Evolutionary conservation across 2,329 filamentous ascomycete species (phyloP), one percentile per base, ranked within the genome.

Genomic region (Claviceps africana): DNA sequence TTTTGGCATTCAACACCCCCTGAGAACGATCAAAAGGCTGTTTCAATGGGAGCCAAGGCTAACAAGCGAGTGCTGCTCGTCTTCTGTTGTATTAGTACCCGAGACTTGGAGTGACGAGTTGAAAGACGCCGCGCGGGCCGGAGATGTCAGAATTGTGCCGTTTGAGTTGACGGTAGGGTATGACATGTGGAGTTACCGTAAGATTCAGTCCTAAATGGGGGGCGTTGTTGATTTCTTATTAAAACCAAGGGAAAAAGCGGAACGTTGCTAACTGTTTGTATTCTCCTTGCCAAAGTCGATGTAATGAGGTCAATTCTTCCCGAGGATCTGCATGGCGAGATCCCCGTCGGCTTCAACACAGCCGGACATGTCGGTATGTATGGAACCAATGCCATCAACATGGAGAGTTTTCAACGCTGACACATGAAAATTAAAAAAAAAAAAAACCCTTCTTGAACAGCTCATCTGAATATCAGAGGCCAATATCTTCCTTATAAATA

Each of bases 391-490:
- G 31, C 13, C 28, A 40, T 28, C 21, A 25, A 25, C 13, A 11
- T 25, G 13, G 2, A 51, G 25, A 10, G 19, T 19, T 5, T 22
- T 15, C 28, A 13, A 57, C 57, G 44, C 43, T 47, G 40, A 35
- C 28, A 51, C 17, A 6, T n/a, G n/a, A n/a, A n/a, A n/a, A n/a
- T n/a, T 8, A 10, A 25, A 25, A 25, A 7, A 40, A 40, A 39
- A 39, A 39, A 39, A 17, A 46, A 39, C 9, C 33, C 13, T 25
- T 17, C 15, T 28, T 10, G 9, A 52, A 9, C 52, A 83, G 91
- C 89, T 42, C 93, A 98, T 64, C 73, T 98, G 54, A 98, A 98
- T 67, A 81, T 98, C 33, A 82, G 88, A 49, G 82, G 86, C 21
- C 78, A 83, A 57, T 96, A 89, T 63, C 72, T 88, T 11, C 88